Evolutionary conservation across 2,329 filamentous ascomycete species (phyloP), one percentile per base, ranked within the genome.

Genomic region (Nigrospora oryzae): DNA sequence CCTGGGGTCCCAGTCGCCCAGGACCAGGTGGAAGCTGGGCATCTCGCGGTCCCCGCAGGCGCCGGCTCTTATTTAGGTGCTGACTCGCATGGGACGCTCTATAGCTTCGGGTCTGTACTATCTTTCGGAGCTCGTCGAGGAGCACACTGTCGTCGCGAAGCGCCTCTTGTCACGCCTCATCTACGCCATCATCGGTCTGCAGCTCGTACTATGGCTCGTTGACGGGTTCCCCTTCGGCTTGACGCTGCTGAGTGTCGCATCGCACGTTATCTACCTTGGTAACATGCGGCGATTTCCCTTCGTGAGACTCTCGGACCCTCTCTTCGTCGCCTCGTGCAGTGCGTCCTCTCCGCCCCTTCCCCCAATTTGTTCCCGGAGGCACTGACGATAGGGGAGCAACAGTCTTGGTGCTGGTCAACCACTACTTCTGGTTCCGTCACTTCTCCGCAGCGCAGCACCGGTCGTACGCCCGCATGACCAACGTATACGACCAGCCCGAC

Each of bases 41-140:
- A 10, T 7, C 23, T 28, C 23, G 23, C 23, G 23, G 23, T 7
- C 8, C 5, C 23, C 8, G 23, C 23, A 28, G 23, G 23, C 23
- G 23, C 23, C 23, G 23, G 23, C 23, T 28, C 23, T 4, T 28
- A 10, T 10, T 28, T 2, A 28, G 23, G 23, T 28, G 23, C 23
- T 28, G 23, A 28, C 23, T 58, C 44, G 60, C 46, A 43, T 35
- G 23, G 35, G 28, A 46, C 33, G 36, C 35, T 31, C 38, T 49
- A 40, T 58, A 88, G 93, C 93, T 35, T 96, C 89, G n/a, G 93
- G 93, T 34, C 81, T 98, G 23, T 98, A 98, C 71, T 98, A 98
- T 65, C 84, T 98, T 44, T 96, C 91, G 19, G 93, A 98, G 65
- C 82, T 97, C 13, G 93, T 98, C 49, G 93, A 98, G 68, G 93